phyloP scores from a whole-genome alignment of 305 asterid species.

The Andrographis paniculata region DNA sequence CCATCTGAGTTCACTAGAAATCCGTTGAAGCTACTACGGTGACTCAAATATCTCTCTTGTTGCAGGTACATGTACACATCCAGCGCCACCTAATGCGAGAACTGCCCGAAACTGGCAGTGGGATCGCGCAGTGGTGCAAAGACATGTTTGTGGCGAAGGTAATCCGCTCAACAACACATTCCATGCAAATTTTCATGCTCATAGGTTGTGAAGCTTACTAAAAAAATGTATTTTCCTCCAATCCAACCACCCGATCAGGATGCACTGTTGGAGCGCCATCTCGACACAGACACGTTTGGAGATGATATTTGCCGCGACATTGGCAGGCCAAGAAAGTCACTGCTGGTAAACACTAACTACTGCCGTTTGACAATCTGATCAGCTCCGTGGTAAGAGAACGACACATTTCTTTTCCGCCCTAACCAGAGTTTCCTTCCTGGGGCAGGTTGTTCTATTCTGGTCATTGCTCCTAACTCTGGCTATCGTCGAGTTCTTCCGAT shows the following conservation, averaged over 20 bases:
- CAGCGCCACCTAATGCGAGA: slow-evolving; percentile 58
- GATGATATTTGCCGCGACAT: slow-evolving; percentile 31
- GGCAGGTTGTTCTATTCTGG: slow-evolving; percentile 67
- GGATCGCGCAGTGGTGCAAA: slow-evolving; percentile 82
- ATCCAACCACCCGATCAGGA: slow-evolving; percentile 30
- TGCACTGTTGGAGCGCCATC: slow-evolving; percentile 68
- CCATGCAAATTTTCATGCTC: too few relatives aligned
- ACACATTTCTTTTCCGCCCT: background rate
- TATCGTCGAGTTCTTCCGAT: slow-evolving; percentile 32
- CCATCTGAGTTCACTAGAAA: too few relatives aligned
- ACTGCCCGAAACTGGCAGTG: slow-evolving; percentile 58
- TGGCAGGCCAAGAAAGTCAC: slow-evolving; percentile 57
- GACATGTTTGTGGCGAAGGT: slow-evolving; percentile 78
- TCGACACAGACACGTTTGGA: slow-evolving; percentile 49
- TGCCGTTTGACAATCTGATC: background rate
- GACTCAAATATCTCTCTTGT: too few relatives aligned
- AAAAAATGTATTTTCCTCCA: too few relatives aligned
- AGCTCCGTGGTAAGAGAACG: background rate
- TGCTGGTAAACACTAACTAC: slow-evolving; percentile 39
- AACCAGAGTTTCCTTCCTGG: slow-evolving; percentile 1
- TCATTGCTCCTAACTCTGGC: slow-evolving; percentile 41
- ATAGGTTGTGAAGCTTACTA: too few relatives aligned
- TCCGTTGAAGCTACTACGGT: too few relatives aligned
- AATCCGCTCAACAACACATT: slow-evolving; percentile 7
- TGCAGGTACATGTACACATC: slow-evolving; percentile 75